These are phyloP conservation scores for Kickxella alabastrina DNA, from an alignment of 192 early-diverging fungal species.

Conservation along the genomic window DNA sequence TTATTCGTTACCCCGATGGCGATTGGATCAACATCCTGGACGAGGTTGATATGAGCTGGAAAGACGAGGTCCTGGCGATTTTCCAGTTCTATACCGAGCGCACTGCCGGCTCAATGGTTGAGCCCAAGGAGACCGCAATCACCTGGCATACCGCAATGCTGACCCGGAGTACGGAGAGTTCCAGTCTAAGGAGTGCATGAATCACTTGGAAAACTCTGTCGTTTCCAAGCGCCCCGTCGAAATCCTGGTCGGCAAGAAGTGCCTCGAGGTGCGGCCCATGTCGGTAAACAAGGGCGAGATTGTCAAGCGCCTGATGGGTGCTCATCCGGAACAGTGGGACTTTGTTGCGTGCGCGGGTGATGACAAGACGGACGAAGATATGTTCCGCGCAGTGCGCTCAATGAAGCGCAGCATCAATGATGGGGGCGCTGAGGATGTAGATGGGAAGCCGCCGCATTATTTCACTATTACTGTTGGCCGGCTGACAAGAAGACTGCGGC, in stretches of 20 bases:
- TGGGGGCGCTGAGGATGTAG: slow-evolving; percentile 2
- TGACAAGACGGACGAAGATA: slow-evolving; percentile 97
- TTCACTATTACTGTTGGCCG: slow-evolving; percentile 82
- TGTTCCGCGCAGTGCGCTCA: slow-evolving; percentile 74
- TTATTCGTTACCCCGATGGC: slow-evolving; percentile 78
- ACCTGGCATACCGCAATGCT: slow-evolving; percentile 97
- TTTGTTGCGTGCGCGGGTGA: slow-evolving; percentile 97
- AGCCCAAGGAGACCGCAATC: slow-evolving; percentile 86
- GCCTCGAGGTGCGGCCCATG: slow-evolving; percentile 90
- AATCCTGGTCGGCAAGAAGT: slow-evolving; percentile 94
- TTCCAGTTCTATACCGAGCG: slow-evolving; percentile 95
- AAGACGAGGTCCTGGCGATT: slow-evolving; percentile 86
- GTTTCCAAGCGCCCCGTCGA: slow-evolving; percentile 93
- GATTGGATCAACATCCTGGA: slow-evolving; percentile 74
- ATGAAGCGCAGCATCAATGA: slow-evolving; percentile 19
- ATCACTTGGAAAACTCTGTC: slow-evolving; percentile 87
- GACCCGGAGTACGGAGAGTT: slow-evolving; percentile 94
- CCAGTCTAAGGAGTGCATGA: slow-evolving; percentile 97
- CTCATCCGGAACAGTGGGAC: slow-evolving; percentile 61
- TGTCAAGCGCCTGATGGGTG: slow-evolving; percentile 74
- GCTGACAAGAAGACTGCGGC: slow-evolving; percentile 86
- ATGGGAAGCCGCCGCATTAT: slow-evolving; percentile 29
- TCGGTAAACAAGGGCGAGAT: slow-evolving; percentile 97
- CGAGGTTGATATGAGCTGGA: slow-evolving; percentile 86
- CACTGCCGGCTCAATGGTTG: slow-evolving; percentile 90